Evolutionary conservation across 805 yeast genomes (phyloP), one percentile per base, ranked within the genome.

Genomic region (Ogataea allantospora): DNA sequence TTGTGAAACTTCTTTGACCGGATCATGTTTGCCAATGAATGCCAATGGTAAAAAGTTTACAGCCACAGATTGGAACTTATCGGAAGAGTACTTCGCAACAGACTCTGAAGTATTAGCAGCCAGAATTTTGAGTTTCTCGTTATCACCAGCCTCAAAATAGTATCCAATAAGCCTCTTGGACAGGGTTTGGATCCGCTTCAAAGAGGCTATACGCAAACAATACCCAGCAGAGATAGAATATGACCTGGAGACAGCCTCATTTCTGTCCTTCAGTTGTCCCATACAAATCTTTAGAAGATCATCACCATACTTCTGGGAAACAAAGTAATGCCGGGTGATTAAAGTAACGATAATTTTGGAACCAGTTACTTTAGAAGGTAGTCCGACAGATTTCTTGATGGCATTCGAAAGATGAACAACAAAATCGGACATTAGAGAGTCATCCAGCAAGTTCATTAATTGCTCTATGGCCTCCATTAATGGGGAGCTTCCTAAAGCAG

Each of bases 301-400:
- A 39, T 81, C 87, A 9, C 86, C 83, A 51, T 75, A 75, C 0
- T 77, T 66, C 40, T 66, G 62, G 2, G 63, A 50, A 12, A 73
- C 46, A 24, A 64, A 63, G 13, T 63, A 57, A 49, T 83, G 80
- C 44, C 81, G 73, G 8, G 77, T 65, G 0, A 84, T 74, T 31
- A 88, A 57, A 13, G 77, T 71, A 6, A 82, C 86, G 8, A 89
- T 58, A 0, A 88, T 80, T 44, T 79, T 73, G 5, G 95, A 77
- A 0, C 91, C 88, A 16, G 89, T 87, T 0, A 85, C 88, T 53
- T 91, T 88, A 0, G 97, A 87, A 0, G 98, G 97, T 10, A 93
- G 66, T 0, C 98, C 98, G 14, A 89, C 85, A 0, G 95, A 76
- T 39, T 68, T 73, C 43, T 78, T 78, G 7, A 86, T 75, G 2